Evolutionary conservation across 2,329 filamentous ascomycete species (phyloP).

Genomic region (Thermothelomyces thermophilus): DNA sequence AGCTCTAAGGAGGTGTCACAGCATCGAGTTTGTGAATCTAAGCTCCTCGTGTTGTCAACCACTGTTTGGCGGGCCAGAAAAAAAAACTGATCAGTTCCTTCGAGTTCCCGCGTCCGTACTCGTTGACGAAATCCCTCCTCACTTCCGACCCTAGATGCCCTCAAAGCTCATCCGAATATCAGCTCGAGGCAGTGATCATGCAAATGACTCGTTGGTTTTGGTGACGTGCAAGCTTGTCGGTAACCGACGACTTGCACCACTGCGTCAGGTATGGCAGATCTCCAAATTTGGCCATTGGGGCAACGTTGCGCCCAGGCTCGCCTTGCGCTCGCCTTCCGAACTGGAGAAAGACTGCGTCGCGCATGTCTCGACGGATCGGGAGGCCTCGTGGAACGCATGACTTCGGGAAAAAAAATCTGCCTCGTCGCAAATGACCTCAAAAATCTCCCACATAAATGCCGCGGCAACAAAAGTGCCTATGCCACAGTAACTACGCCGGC

Average conservation of each 20-base stretch:
- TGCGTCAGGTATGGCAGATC: slow-evolving; percentile 25
- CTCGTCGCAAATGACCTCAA: not conserved
- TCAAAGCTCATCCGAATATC: not conserved
- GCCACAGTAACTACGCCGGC: not conserved
- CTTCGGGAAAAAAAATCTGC: not conserved
- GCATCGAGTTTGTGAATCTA: no score
- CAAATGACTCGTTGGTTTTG: not conserved
- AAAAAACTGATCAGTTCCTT: not conserved
- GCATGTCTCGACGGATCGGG: slow-evolving; percentile 14
- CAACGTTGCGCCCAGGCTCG: slow-evolving; percentile 23
- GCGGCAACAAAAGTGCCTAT: not conserved
- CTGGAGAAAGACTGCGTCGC: slow-evolving; percentile 19
- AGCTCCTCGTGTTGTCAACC: not conserved
- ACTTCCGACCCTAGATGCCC: no score
- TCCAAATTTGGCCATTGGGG: slow-evolving; percentile 18
- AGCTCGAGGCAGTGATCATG: not conserved
- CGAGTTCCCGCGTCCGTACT: not conserved
- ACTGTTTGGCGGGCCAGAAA: not conserved
- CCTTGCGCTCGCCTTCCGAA: slow-evolving; percentile 21
- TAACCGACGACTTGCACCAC: slow-evolving; percentile 21
- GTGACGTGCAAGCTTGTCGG: slow-evolving; percentile 2
- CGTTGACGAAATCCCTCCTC: not conserved
- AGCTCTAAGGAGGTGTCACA: not conserved
- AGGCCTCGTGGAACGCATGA: slow-evolving; percentile 12
- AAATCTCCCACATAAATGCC: not conserved